Evolutionary conservation across 2,329 filamentous ascomycete genomes (phyloP).

Genomic region (Pyrenophora tritici-repentis): DNA sequence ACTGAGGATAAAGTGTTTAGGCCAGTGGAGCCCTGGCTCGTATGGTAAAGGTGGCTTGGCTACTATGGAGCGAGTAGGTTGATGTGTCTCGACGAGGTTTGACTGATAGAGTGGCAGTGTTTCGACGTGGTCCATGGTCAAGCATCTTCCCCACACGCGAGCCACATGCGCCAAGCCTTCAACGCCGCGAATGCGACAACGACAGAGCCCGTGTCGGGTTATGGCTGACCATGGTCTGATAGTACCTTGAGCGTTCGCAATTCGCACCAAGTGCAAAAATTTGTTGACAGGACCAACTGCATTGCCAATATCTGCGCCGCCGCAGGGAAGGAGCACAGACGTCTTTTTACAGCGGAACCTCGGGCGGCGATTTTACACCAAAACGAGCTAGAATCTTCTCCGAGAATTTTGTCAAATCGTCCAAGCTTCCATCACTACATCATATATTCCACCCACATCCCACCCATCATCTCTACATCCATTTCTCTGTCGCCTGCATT

Average conservation of each 20-base stretch:
- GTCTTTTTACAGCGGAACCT: slow-evolving; percentile 16
- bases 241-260: no score
- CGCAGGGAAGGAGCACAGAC: slow-evolving; percentile 22
- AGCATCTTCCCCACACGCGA: slow-evolving; percentile 21
- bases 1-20: background rate
- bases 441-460: slow-evolving; percentile 31
- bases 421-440: slow-evolving; percentile 37
- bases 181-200: slow-evolving; percentile 3
- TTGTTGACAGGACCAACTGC: no score
- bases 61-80: background rate
- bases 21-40: no score
- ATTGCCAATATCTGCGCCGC: slow-evolving; percentile 1
- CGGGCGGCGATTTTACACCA: slow-evolving; percentile 20
- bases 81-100: background rate
- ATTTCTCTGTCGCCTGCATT: slow-evolving; percentile 37
- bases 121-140: slow-evolving; percentile 12
- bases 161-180: slow-evolving; percentile 14
- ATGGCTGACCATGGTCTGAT: background rate
- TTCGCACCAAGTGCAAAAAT: no score
- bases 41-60: no score
- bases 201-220: slow-evolving; percentile 1
- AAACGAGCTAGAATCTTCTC: slow-evolving; percentile 36
- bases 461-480: slow-evolving; percentile 24
- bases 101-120: slow-evolving; percentile 7
- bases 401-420: slow-evolving; percentile 32